Evolutionary conservation across 768 basidiomycete genomes (phyloP), one percentile per base, ranked within the genome.

Genomic region (Trametes punicea): DNA sequence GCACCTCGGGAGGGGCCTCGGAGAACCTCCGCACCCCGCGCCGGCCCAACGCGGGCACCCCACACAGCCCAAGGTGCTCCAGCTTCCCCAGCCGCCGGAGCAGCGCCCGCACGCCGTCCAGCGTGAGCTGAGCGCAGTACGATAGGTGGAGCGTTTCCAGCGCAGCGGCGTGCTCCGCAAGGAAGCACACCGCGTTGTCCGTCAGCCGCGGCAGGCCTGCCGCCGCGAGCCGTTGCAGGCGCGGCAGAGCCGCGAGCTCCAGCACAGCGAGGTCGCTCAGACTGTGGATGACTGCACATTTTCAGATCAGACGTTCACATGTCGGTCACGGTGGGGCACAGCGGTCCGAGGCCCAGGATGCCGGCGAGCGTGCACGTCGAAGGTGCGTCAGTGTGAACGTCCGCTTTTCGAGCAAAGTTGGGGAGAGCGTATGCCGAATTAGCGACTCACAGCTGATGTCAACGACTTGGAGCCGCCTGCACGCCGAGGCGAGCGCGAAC

Each of bases 391-490:
- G n/a, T n/a, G n/a, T n/a, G n/a, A n/a, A n/a, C n/a, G n/a, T n/a
- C n/a, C n/a, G n/a, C n/a, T n/a, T n/a, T n/a, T n/a, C n/a, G n/a
- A n/a, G n/a, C n/a, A n/a, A n/a, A n/a, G n/a, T n/a, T n/a, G n/a
- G n/a, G n/a, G n/a, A n/a, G n/a, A n/a, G n/a, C n/a, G n/a, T n/a
- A n/a, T n/a, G n/a, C n/a, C n/a, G n/a, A n/a, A n/a, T n/a, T n/a
- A n/a, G n/a, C n/a, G n/a, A 77, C 90, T 72, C 69, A 93, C 93
- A 92, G 44, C 91, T 89, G 45, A 97, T 74, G 69, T 97, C 95
- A 60, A 97, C 77, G 65, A 88, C 89, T 52, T 87, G 78, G 46
- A 98, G 74, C 33, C 87, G 81, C 0, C 76, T 73, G 68, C 94
- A 98, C 16, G 78, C 70, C 25, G 87, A 78, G 6, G 84, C 86